phyloP scores from a whole-genome alignment of 2,329 filamentous ascomycete genomes.

The Teratosphaeria zuluensis region DNA sequence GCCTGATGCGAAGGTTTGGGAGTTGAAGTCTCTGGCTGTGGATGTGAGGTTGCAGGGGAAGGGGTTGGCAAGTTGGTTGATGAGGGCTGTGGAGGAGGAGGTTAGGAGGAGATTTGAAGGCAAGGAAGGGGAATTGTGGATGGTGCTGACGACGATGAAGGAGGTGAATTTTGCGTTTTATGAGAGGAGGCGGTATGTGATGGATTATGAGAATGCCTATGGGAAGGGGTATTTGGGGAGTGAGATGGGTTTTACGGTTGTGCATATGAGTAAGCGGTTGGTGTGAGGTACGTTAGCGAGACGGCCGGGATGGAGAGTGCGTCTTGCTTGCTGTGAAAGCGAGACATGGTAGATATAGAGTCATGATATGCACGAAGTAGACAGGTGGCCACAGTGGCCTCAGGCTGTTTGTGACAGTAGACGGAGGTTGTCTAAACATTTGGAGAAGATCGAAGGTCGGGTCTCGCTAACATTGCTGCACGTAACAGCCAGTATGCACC shows the following conservation, averaged over 20 bases:
- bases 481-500: too few relatives aligned
- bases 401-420: too few relatives aligned
- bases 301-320: too few relatives aligned
- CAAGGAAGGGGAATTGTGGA: neutral
- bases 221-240: slow-evolving; percentile 8
- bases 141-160: slow-evolving; percentile 14
- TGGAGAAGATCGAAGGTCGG: too few relatives aligned
- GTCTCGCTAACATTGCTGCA: too few relatives aligned
- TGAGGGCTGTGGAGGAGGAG: slow-evolving; percentile 11
- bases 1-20: slow-evolving; percentile 6
- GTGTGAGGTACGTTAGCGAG: neutral
- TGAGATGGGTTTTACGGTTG: slow-evolving; percentile 9
- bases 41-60: slow-evolving; percentile 5
- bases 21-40: slow-evolving; percentile 10
- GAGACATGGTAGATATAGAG: too few relatives aligned
- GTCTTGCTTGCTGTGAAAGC: too few relatives aligned
- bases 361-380: too few relatives aligned
- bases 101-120: neutral
- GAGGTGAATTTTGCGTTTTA: slow-evolving; percentile 11
- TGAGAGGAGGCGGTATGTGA: slow-evolving; percentile 3
- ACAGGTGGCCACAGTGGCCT: too few relatives aligned
- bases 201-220: slow-evolving; percentile 12
- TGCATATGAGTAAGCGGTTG: slow-evolving; percentile 10
- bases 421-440: too few relatives aligned
- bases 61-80: slow-evolving; percentile 12